Conservation (phyloP, 2,329 filamentous ascomycete genomes). For the Emmonsia crescens region DNA sequence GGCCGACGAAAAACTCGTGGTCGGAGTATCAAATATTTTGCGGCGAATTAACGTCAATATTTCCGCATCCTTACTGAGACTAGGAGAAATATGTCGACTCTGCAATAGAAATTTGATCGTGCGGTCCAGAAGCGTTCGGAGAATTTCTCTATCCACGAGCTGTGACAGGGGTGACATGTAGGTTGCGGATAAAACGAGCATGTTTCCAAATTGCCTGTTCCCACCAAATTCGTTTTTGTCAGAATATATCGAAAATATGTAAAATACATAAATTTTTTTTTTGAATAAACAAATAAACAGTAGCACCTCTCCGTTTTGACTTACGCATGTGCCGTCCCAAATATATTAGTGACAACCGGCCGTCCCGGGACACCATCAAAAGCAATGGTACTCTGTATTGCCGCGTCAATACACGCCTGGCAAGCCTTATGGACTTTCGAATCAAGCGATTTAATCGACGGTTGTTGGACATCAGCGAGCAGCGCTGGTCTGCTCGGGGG, state of each 20-base stretch:
- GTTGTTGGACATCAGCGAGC: conserved; percentile 15
- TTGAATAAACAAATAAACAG: too few relatives aligned
- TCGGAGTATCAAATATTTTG: conserved; percentile 26
- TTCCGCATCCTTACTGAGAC: conserved; percentile 59
- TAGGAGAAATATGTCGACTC: conserved; percentile 61
- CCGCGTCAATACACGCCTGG: conserved; percentile 54
- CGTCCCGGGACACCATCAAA: conserved; percentile 57
- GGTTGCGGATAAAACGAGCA: conserved; percentile 77
- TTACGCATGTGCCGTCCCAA: conserved; percentile 93
- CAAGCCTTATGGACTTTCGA: conserved; percentile 45
- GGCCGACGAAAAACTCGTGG: neutral
- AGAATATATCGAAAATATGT: too few relatives aligned
- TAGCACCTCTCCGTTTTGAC: too few relatives aligned
- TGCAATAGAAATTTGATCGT: conserved; percentile 68
- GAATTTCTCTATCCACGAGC: conserved; percentile 45
- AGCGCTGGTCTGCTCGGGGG: conserved; percentile 18
- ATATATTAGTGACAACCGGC: conserved; percentile 86
- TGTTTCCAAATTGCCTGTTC: conserved; percentile 86
- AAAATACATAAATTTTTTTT: too few relatives aligned
- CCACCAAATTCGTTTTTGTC: conserved; percentile 6
- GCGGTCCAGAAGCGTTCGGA: conserved; percentile 53
- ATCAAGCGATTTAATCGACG: conserved; percentile 29
- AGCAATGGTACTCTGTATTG: conserved; percentile 74
- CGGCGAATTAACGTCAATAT: conserved; percentile 52
- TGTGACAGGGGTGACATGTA: conserved; percentile 55